Evolutionary conservation across 202 grass and related monocot species (phyloP).

Genomic region (Tripidium arundinaceum): DNA sequence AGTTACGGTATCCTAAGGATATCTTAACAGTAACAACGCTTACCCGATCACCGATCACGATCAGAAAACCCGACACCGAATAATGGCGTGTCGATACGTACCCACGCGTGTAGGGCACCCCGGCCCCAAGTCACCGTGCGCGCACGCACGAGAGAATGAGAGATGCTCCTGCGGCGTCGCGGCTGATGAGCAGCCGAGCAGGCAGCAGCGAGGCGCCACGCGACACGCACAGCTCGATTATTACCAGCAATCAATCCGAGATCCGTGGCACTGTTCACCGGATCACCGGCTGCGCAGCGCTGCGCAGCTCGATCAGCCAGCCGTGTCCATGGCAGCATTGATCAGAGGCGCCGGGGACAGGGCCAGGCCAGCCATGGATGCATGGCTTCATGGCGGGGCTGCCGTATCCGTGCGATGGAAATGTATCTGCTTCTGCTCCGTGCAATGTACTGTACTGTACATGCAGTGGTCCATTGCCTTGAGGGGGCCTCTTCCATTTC

Average conservation of each 20-base stretch:
- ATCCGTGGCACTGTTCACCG: slow-evolving; percentile 17
- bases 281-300: background rate
- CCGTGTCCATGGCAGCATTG: slow-evolving; percentile 20
- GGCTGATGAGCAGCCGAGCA: background rate
- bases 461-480: background rate
- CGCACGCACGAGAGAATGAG: background rate
- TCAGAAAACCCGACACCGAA: background rate
- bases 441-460: background rate
- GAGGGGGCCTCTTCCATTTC: background rate
- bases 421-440: background rate
- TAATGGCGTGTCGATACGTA: background rate
- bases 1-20: too few relatives aligned
- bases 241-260: background rate
- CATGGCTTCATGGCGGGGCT: background rate
- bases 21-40: background rate
- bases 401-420: slow-evolving; percentile 9
- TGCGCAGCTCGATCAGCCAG: background rate
- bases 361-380: background rate
- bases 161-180: background rate
- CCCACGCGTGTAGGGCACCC: background rate
- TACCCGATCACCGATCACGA: background rate
- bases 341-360: slow-evolving; percentile 12
- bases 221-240: background rate
- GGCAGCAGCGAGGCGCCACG: background rate
- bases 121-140: background rate